phyloP scores from a whole-genome alignment of 2,329 filamentous ascomycete genomes.

The Ascochyta koolunga region DNA sequence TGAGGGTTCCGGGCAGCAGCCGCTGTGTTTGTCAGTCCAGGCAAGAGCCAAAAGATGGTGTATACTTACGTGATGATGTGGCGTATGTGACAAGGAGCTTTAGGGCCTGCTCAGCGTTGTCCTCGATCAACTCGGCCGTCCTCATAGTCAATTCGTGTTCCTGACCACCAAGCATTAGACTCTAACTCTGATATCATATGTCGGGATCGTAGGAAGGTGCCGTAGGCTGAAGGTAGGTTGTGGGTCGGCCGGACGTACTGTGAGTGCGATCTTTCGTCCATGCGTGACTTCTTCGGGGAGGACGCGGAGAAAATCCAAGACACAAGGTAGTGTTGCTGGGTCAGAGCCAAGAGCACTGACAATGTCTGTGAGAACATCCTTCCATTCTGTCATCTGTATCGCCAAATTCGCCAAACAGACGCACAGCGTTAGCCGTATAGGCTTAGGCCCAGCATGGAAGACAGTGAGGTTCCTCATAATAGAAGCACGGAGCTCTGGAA shows the following conservation, averaged over 20 bases:
- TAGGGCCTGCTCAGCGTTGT: constrained; percentile 89
- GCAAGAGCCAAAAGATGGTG: background rate
- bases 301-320: constrained; percentile 95
- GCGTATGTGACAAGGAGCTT: constrained; percentile 87
- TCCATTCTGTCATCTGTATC: constrained; percentile 96
- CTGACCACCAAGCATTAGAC: constrained; percentile 60
- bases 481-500: constrained; percentile 80
- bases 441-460: constrained; percentile 81
- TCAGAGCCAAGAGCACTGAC: constrained; percentile 78
- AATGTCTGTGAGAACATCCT: constrained; percentile 84
- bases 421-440: constrained; percentile 82
- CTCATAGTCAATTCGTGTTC: constrained; percentile 91
- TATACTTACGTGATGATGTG: constrained; percentile 79
- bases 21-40: constrained; percentile 48
- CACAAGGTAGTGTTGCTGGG: constrained; percentile 79
- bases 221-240: constrained; percentile 46
- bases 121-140: constrained; percentile 86
- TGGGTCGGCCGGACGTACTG: constrained; percentile 78
- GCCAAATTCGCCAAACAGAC: constrained; percentile 93
- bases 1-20: constrained; percentile 84
- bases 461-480: constrained; percentile 80
- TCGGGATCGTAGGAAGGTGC: constrained; percentile 44
- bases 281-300: constrained; percentile 98
- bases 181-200: constrained; percentile 46
- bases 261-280: constrained; percentile 98